phyloP scores from a whole-genome alignment of 2,329 filamentous ascomycete species.

The Myriangium duriaei region DNA sequence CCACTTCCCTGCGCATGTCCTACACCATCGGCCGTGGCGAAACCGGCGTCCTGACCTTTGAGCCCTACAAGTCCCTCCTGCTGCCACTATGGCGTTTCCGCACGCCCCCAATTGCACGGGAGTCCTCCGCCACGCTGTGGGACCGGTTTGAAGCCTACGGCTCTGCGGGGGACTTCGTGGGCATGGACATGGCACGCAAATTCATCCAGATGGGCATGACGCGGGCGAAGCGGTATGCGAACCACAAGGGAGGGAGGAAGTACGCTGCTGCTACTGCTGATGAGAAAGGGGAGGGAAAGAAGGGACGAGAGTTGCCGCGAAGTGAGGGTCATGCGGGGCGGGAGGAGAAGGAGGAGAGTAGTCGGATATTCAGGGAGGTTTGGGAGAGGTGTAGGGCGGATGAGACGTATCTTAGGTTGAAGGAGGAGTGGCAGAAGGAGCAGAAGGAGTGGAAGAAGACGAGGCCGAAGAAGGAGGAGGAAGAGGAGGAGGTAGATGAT shows the following conservation, averaged over 20 bases:
- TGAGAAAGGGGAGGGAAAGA: conserved; percentile 35
- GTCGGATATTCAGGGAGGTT: conserved; percentile 35
- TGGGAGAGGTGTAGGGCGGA: conserved; percentile 37
- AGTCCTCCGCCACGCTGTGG: conserved; percentile 39
- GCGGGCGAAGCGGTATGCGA: conserved; percentile 46
- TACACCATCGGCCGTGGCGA: conserved; percentile 50
- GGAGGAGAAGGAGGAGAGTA: conserved; percentile 39
- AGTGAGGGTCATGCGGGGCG: conserved; percentile 33
- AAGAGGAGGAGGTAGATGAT: too few species aligned
- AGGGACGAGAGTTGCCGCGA: conserved; percentile 28
- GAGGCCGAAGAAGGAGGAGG: too few species aligned
- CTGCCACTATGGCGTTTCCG: conserved; percentile 50
- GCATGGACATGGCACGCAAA: conserved; percentile 52
- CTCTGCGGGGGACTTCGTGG: conserved; percentile 43
- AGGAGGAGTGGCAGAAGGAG: conserved; percentile 35
- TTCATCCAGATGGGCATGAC: conserved; percentile 58
- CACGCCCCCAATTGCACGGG: conserved; percentile 38
- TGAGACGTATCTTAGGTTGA: conserved; percentile 33
- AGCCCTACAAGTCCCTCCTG: conserved; percentile 50
- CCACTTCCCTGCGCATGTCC: conserved; percentile 29
- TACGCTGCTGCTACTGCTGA: conserved; percentile 10
- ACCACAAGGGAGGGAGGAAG: conserved; percentile 36
- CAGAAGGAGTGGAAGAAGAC: conserved; percentile 33
- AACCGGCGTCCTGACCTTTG: conserved; percentile 48
- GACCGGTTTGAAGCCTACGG: conserved; percentile 41